Evolutionary conservation across 768 basidiomycete genomes (phyloP).

Genomic region (Serendipita vermifera): DNA sequence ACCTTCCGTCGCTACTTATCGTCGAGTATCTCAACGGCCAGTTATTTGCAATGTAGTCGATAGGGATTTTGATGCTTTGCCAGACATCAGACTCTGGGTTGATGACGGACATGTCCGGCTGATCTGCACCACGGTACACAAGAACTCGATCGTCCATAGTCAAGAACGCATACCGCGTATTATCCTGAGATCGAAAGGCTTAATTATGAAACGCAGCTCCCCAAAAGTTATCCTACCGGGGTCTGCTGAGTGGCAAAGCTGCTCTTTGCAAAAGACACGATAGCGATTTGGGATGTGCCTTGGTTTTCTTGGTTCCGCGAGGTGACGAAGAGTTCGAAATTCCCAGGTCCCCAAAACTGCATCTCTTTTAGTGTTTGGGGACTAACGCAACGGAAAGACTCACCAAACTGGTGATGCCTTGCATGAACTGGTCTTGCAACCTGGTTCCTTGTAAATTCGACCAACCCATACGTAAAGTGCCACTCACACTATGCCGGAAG

Average conservation of each 20-base stretch:
- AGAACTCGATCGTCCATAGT: conserved; percentile 91
- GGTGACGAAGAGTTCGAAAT: conserved; percentile 66
- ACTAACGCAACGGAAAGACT: conserved; percentile 19
- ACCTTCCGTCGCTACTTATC: conserved; percentile 76
- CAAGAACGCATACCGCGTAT: conserved; percentile 87
- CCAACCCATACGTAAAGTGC: conserved; percentile 12
- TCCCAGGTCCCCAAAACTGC: conserved; percentile 90
- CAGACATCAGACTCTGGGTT: conserved; percentile 97
- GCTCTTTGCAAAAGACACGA: conserved; percentile 88
- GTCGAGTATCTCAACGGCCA: conserved; percentile 93
- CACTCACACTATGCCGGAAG: conserved; percentile 40
- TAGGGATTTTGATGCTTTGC: conserved; percentile 95
- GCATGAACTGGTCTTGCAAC: conserved; percentile 79
- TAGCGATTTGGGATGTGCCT: conserved; percentile 57
- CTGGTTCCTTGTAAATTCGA: conserved; percentile 16
- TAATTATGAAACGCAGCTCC: neutral
- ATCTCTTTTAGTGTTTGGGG: neutral
- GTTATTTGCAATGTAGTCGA: conserved; percentile 74
- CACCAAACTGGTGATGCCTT: conserved; percentile 62
- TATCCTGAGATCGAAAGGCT: conserved; percentile 48
- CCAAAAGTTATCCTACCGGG: conserved; percentile 43
- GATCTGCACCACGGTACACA: conserved; percentile 90
- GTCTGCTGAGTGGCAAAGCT: conserved; percentile 84
- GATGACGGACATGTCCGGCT: conserved; percentile 95
- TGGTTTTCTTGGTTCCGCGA: conserved; percentile 29